Evolutionary conservation across 2,329 filamentous ascomycete genomes (phyloP).

Genomic region (Exophiala calicioides): DNA sequence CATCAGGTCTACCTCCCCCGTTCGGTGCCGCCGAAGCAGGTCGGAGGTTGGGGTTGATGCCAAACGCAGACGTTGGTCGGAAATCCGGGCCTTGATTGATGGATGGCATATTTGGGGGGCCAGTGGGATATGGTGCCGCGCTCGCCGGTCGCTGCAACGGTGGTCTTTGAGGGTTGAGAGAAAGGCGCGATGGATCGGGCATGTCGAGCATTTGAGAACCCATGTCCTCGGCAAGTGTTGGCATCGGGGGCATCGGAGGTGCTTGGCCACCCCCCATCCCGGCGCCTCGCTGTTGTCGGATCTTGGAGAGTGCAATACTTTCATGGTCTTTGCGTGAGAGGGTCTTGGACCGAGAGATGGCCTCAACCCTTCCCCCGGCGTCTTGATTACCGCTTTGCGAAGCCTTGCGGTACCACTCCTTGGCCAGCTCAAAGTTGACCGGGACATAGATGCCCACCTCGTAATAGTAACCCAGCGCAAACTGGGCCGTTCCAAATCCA

Average conservation of each 20-base stretch:
- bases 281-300: constrained; percentile 78
- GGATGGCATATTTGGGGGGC: constrained; percentile 35
- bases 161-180: constrained; percentile 35
- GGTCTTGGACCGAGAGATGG: constrained; percentile 77
- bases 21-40: constrained; percentile 37
- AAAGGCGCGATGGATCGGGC: constrained; percentile 51
- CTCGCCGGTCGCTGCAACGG: constrained; percentile 23
- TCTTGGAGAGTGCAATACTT: constrained; percentile 81
- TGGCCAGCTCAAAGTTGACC: constrained; percentile 79
- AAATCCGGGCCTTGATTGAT: constrained; percentile 37
- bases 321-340: constrained; percentile 91
- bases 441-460: constrained; percentile 92
- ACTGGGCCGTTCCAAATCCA: constrained; percentile 86
- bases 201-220: constrained; percentile 44
- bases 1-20: constrained; percentile 27
- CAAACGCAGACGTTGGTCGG: constrained; percentile 49
- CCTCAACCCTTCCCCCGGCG: constrained; percentile 77
- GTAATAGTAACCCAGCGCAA: constrained; percentile 95
- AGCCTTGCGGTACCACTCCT: constrained; percentile 87
- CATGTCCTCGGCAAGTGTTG: constrained; percentile 38
- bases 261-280: constrained; percentile 32
- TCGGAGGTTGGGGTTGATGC: constrained; percentile 51
- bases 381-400: constrained; percentile 91
- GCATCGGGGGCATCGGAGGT: constrained; percentile 44
- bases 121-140: constrained; percentile 46